These are phyloP conservation scores for Agaricus sinodeliciosus DNA, from an alignment of 768 basidiomycete species.

Conservation along the genomic window DNA sequence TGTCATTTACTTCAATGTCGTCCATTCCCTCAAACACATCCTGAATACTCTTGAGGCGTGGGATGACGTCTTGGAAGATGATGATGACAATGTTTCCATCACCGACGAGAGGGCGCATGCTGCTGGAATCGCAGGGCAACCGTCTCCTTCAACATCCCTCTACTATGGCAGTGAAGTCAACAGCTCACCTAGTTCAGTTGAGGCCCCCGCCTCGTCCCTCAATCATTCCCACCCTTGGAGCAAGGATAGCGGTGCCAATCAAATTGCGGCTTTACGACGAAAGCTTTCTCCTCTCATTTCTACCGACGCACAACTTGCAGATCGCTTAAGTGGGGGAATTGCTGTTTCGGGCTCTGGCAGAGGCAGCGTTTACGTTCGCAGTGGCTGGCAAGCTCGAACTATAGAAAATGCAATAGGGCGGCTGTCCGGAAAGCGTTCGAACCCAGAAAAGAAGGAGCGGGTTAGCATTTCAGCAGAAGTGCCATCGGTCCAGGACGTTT, in stretches of 20 bases:
- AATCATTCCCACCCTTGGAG: constrained; percentile 19
- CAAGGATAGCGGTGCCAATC: constrained; percentile 25
- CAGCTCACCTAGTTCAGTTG: constrained; percentile 21
- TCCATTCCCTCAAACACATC: constrained; percentile 65
- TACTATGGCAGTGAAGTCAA: constrained; percentile 18
- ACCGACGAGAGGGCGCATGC: constrained; percentile 19
- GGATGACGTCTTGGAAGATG: constrained; percentile 53
- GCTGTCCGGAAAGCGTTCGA: constrained; percentile 25
- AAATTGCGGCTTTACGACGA: constrained; percentile 50
- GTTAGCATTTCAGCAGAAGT: constrained; percentile 23
- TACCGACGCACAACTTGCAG: constrained; percentile 57
- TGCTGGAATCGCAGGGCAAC: constrained; percentile 30
- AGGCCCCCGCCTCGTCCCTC: constrained; percentile 22
- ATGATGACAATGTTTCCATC: constrained; percentile 25
- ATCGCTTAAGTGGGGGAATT: constrained; percentile 69
- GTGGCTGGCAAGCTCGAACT: constrained; percentile 74
- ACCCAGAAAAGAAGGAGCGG: constrained; percentile 26
- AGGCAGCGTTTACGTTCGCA: constrained; percentile 69
- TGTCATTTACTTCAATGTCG: constrained; percentile 72
- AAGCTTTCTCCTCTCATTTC: constrained; percentile 56
- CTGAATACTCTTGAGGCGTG: constrained; percentile 54
- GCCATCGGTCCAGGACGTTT: constrained; percentile 39
- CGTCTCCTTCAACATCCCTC: constrained; percentile 34
- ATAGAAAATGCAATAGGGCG: constrained; percentile 46
- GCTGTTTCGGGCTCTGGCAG: constrained; percentile 71